Evolutionary conservation across 345 rosid genomes (phyloP).

Genomic region (Crucihimalaya himalaica): DNA sequence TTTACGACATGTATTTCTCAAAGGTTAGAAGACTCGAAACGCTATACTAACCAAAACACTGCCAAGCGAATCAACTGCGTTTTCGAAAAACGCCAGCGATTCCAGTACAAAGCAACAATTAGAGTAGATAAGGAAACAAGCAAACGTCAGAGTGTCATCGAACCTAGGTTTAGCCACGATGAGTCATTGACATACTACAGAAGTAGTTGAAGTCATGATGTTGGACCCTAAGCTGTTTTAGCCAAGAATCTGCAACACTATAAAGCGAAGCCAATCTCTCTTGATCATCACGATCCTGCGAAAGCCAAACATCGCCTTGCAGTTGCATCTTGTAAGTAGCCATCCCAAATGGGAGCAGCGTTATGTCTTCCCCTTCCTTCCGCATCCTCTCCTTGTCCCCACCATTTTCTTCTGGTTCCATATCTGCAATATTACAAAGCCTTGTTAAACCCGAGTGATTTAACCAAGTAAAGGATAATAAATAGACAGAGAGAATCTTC

Average conservation of each 20-base stretch:
- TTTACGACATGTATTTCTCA: constrained; percentile 34
- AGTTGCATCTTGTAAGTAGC: constrained; percentile 99
- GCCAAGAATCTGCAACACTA: constrained; percentile 98
- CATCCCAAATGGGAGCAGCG: constrained; percentile 75
- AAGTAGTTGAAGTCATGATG: constrained; percentile 97
- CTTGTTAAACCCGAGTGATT: not conserved
- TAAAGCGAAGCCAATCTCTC: constrained; percentile 74
- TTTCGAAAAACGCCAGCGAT: constrained; percentile 20
- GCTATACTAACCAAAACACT: constrained; percentile 33
- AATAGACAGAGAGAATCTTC: not conserved
- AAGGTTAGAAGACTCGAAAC: constrained; percentile 33
- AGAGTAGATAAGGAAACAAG: constrained; percentile 2
- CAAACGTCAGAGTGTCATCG: not conserved
- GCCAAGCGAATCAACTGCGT: constrained; percentile 9
- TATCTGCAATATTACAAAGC: constrained; percentile 13
- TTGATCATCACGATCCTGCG: constrained; percentile 72
- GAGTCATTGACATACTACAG: constrained; percentile 46
- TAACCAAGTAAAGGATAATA: not conserved
- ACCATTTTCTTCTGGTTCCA: constrained; percentile 62
- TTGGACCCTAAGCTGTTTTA: constrained; percentile 89
- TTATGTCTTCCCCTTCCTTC: constrained; percentile 65
- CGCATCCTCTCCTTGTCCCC: constrained; percentile 48
- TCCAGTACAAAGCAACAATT: constrained; percentile 5
- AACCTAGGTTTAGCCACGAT: constrained; percentile 58
- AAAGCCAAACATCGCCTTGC: constrained; percentile 91